These are phyloP conservation scores for Lactifluus echinatus DNA, from an alignment of 768 basidiomycete species.

Conservation along the genomic window DNA sequence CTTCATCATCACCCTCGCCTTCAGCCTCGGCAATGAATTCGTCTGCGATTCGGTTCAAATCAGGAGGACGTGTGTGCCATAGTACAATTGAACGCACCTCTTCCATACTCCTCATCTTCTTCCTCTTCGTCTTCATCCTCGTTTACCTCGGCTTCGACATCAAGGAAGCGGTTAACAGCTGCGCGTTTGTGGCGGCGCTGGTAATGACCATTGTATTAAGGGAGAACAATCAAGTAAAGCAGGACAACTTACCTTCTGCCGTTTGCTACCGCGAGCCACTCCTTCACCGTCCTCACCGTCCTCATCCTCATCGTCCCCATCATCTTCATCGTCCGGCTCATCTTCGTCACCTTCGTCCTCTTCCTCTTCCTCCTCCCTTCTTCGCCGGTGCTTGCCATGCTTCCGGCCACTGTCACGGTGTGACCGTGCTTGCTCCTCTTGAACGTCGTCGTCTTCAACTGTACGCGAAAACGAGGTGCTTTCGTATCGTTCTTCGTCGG, in stretches of 20 bases:
- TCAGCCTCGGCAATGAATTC: conserved; percentile 60
- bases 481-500: conserved; percentile 31
- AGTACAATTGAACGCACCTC: conserved; percentile 26
- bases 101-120: conserved; percentile 66
- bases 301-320: conserved; percentile 33
- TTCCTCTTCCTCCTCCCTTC: conserved; percentile 28
- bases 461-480: conserved; percentile 25
- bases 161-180: conserved; percentile 75
- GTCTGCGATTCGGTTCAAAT: conserved; percentile 32
- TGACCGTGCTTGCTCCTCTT: conserved; percentile 28
- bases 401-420: conserved; percentile 27
- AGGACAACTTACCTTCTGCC: conserved; percentile 43
- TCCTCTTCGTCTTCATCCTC: conserved; percentile 96
- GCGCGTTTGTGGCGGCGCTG: conserved; percentile 61
- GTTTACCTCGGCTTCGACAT: conserved; percentile 93
- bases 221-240: not conserved
- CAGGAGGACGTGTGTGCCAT: conserved; percentile 1
- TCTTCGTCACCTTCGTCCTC: conserved; percentile 35
- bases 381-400: conserved; percentile 33
- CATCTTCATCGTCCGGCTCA: conserved; percentile 33
- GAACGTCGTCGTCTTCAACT: conserved; percentile 26
- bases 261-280: conserved; percentile 44
- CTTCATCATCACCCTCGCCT: conserved; percentile 59
- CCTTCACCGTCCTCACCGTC: conserved; percentile 34
- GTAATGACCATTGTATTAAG: conserved; percentile 7